Percentiles rank a stretch among this genome's conserved stretches.
These are phyloP conservation scores for Tolypocladium ophioglossoides DNA, from an alignment of 2,329 filamentous ascomycete genomes.

Conservation along the genomic window DNA sequence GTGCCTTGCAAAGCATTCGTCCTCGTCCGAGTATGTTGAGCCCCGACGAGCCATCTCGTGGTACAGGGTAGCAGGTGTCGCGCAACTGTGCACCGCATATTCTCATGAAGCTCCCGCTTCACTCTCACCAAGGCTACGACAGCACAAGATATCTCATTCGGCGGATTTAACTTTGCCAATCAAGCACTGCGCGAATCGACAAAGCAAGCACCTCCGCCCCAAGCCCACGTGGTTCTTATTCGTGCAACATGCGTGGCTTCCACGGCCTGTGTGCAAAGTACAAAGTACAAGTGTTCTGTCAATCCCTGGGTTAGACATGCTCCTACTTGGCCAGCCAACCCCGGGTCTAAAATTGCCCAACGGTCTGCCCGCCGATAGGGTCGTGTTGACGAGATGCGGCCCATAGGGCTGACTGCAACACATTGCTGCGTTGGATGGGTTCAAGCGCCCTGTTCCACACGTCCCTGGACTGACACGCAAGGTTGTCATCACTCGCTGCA, in stretches of 20 bases:
- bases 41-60: neutral
- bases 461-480: neutral
- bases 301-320: neutral
- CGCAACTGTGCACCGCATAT: neutral
- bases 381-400: neutral
- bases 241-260: neutral
- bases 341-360: neutral
- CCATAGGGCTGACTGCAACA: neutral
- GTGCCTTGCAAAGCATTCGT: too few species aligned
- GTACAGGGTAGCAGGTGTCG: neutral
- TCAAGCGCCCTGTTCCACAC: neutral
- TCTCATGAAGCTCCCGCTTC: neutral
- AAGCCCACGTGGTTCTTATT: neutral
- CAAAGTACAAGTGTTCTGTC: too few species aligned
- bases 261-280: neutral
- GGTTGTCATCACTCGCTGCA: slow-evolving; percentile 1
- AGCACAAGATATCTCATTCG: neutral
- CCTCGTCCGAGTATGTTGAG: neutral
- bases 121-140: neutral
- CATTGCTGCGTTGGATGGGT: neutral
- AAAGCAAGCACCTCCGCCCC: neutral
- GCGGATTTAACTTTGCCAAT: too few species aligned
- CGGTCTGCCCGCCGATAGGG: neutral
- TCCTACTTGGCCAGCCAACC: neutral
- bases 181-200: neutral